These are phyloP conservation scores for Monoraphidium neglectum DNA, from an alignment of 139 green algal species.

Conservation along the genomic window DNA sequence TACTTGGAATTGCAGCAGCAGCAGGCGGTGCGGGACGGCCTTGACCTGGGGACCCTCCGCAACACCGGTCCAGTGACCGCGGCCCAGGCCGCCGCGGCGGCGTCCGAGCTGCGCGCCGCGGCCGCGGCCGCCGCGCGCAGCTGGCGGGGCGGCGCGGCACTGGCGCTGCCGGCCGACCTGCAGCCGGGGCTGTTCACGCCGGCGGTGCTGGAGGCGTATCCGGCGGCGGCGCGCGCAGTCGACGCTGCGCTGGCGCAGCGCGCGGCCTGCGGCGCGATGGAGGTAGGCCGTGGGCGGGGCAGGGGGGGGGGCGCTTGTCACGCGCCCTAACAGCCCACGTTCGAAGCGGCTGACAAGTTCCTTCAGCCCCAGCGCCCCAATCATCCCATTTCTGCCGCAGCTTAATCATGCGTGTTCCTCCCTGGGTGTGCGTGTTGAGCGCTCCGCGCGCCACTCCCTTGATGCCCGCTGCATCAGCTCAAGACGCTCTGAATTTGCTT, in stretches of 20 bases:
- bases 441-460: no score
- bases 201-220: slow-evolving; percentile 24
- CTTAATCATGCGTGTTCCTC: no score
- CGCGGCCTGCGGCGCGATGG: slow-evolving; percentile 41
- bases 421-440: no score
- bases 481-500: no score
- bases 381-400: no score
- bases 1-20: slow-evolving; percentile 1
- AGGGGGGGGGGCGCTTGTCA: no score
- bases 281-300: no score
- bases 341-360: no score
- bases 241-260: slow-evolving; percentile 50
- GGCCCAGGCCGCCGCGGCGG: slow-evolving; percentile 49
- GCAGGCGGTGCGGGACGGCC: neutral
- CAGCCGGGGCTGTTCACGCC: slow-evolving; percentile 1
- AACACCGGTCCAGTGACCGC: slow-evolving; percentile 29
- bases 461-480: no score
- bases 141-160: slow-evolving; percentile 4
- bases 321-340: no score
- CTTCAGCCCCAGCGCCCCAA: no score
- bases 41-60: neutral
- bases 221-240: slow-evolving; percentile 38
- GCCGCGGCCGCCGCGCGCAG: slow-evolving; percentile 4
- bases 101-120: slow-evolving; percentile 47
- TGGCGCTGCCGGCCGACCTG: neutral